Evolutionary conservation across 1,284 basidiomycete species (phyloP).

Genomic region (Ceratobasidium papillatum): DNA sequence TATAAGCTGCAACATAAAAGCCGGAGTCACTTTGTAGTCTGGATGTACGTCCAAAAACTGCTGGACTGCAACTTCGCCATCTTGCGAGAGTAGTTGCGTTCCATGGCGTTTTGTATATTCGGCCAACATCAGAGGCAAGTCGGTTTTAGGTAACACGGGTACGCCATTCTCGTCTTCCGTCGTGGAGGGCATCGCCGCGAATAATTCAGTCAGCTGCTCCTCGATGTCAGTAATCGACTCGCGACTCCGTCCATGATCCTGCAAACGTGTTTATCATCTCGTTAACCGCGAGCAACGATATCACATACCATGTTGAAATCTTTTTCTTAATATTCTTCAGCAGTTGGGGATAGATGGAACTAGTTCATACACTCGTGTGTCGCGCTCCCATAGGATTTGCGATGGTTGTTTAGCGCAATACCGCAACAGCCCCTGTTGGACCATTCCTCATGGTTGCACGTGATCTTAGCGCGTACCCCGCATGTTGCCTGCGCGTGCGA

Average conservation of each 20-base stretch:
- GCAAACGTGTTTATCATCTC: constrained; percentile 19
- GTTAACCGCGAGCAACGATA: neutral
- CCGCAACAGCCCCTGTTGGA: constrained; percentile 18
- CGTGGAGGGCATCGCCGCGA: constrained; percentile 67
- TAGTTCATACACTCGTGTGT: constrained; percentile 9
- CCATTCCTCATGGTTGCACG: neutral
- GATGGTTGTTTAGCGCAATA: constrained; percentile 3
- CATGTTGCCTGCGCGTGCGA: neutral
- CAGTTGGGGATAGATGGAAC: neutral
- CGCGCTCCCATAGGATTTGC: constrained; percentile 10
- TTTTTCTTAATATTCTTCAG: constrained; percentile 1
- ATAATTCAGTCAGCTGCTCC: constrained; percentile 69
- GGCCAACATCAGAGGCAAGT: constrained; percentile 71
- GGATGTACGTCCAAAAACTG: constrained; percentile 65
- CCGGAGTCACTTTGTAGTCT: constrained; percentile 71
- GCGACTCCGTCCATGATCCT: constrained; percentile 47
- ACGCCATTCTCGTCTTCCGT: constrained; percentile 64
- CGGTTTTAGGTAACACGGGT: constrained; percentile 69
- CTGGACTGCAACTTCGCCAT: constrained; percentile 67
- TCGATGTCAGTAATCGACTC: constrained; percentile 71
- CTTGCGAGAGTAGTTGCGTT: constrained; percentile 63
- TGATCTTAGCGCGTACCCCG: constrained; percentile 8
- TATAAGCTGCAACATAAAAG: constrained; percentile 69
- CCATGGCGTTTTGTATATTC: constrained; percentile 67
- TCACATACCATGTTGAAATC: constrained; percentile 20